These are phyloP conservation scores for Periconia sp. DNA, from an alignment of 2,329 filamentous ascomycete species.

Conservation along the genomic window DNA sequence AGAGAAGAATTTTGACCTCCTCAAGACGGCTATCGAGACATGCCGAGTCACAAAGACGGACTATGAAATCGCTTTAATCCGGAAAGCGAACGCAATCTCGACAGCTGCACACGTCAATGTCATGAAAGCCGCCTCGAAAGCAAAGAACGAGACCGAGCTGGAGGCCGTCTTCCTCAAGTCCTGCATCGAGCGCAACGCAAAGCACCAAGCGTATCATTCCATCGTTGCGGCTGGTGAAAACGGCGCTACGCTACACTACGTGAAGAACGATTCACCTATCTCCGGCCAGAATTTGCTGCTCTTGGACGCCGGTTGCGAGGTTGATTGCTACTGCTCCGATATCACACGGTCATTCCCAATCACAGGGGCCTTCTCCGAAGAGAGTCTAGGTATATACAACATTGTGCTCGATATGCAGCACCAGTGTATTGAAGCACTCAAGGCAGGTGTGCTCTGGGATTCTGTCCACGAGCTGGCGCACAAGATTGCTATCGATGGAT, in stretches of 20 bases:
- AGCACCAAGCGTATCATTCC: constrained; percentile 84
- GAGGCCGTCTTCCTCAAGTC: constrained; percentile 79
- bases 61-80: constrained; percentile 85
- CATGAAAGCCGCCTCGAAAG: constrained; percentile 65
- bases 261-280: constrained; percentile 56
- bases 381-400: constrained; percentile 67
- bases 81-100: constrained; percentile 80
- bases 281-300: constrained; percentile 76
- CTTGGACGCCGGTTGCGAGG: constrained; percentile 76
- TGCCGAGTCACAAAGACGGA: constrained; percentile 82
- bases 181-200: constrained; percentile 76
- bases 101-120: constrained; percentile 77
- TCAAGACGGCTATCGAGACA: constrained; percentile 74
- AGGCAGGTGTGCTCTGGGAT: constrained; percentile 78
- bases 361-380: constrained; percentile 58
- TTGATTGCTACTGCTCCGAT: constrained; percentile 59
- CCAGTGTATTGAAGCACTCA: constrained; percentile 74
- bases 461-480: constrained; percentile 82
- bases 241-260: constrained; percentile 87
- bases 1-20: constrained; percentile 62
- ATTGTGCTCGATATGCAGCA: constrained; percentile 88
- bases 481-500: constrained; percentile 78
- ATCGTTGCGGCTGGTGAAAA: constrained; percentile 83
- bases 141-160: constrained; percentile 80
- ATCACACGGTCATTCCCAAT: constrained; percentile 90